Evolutionary conservation across 495 filamentous ascomycete genomes (phyloP), one percentile per base, ranked within the genome.

Genomic region (Oidiodendron maius): DNA sequence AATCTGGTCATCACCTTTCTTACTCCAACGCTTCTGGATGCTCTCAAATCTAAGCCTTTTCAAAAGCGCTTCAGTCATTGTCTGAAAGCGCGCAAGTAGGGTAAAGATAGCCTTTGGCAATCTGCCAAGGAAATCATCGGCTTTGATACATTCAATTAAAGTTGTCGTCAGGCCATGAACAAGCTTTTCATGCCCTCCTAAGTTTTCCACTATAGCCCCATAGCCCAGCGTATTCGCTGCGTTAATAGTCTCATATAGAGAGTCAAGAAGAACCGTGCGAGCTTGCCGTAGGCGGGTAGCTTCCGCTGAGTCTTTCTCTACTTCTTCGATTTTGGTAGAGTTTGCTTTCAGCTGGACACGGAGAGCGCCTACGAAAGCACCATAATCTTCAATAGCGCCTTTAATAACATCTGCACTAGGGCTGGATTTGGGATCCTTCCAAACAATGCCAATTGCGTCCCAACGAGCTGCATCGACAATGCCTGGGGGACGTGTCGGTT

Each of bases 1-100:
- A 3, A 75, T 76, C 28, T 79, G 68, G 3, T 76, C 75, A 45
- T 83, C 80, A 3, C 86, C 84, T 48, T 79, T 79, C 60, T 84
- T 86, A 20, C 75, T 66, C 37, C 86, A 78, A 40, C 79, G 76
- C 3, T 77, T 75, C 2, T 81, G 63, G 11, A 84, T 62, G 45
- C 78, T 81, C 23, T 77, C 70, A 32, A 93, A 68, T 54, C 90
- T 91, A 16, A 80, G 79, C 48, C 76, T 81, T 44, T 79, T 72
- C 17, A 87, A 68, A 4, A 80, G 54, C 16, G 79, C 76, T 44
- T 77, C 75, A 44, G 78, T 80, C 62, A 86, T 71, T 2, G 74
- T 84, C 9, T 77, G 71, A 56, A 87, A 84, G 9, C 71, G 70
- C 1, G 76, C 66, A 51, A 91, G 68, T 22, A 91, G 64, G 59